Percentiles rank a stretch among this genome's conserved stretches.
Evolutionary conservation across 192 early-diverging fungal species (phyloP).

Genomic region (Thoreauomyces humboldtii): DNA sequence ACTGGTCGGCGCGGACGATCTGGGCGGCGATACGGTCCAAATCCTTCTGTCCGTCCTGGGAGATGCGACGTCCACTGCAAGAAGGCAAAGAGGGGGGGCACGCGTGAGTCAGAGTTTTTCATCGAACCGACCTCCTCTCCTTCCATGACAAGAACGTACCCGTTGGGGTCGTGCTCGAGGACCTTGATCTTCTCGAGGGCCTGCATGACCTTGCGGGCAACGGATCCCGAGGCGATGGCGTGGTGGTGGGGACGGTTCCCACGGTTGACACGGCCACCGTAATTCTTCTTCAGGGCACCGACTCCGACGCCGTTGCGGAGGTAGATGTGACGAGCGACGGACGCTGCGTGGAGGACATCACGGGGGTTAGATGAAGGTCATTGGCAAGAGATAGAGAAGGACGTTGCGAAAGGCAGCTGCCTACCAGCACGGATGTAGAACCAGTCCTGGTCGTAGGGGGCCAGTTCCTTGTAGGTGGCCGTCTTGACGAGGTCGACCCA

Average conservation of each 20-base stretch:
- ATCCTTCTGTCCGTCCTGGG: slow-evolving; percentile 96
- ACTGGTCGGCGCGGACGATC: slow-evolving; percentile 41
- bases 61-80: slow-evolving; percentile 87
- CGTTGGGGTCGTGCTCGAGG: slow-evolving; percentile 85
- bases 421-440: slow-evolving; percentile 97
- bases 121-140: no score
- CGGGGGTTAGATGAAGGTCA: no score
- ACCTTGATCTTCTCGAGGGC: slow-evolving; percentile 98
- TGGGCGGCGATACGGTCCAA: slow-evolving; percentile 92
- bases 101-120: no score
- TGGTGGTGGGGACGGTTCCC: slow-evolving; percentile 92
- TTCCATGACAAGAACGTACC: no score
- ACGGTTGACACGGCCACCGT: slow-evolving; percentile 90
- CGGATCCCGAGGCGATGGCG: slow-evolving; percentile 82
- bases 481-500: slow-evolving; percentile 99
- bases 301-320: slow-evolving; percentile 90
- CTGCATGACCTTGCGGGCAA: slow-evolving; percentile 95
- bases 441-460: slow-evolving; percentile 99
- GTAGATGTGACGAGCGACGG: slow-evolving; percentile 94
- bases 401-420: background rate
- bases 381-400: no score
- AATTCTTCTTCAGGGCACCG: slow-evolving; percentile 89
- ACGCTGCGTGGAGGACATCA: slow-evolving; percentile 4
- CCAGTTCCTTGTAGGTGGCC: slow-evolving; percentile 93
- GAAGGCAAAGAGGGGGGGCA: background rate